Percentiles rank a stretch among this genome's conserved stretches.
Evolutionary conservation across 805 yeast species (phyloP).

Genomic region (Candida jianshihensis): DNA sequence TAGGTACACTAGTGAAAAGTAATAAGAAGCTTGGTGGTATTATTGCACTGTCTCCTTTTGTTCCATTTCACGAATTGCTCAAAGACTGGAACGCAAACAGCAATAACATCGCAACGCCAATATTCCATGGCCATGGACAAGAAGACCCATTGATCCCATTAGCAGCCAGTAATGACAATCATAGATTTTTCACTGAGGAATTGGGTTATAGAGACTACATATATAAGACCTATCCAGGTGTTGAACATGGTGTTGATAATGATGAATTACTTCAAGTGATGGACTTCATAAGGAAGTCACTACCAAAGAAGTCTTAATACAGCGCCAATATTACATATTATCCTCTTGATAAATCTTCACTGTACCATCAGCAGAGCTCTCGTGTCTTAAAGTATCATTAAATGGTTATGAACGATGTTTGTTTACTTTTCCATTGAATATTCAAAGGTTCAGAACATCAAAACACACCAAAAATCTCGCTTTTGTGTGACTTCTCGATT

Average conservation of each 20-base stretch:
- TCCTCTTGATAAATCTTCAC: too few relatives aligned
- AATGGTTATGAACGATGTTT: too few relatives aligned
- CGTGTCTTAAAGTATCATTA: too few relatives aligned
- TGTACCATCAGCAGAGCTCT: too few relatives aligned
- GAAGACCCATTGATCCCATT: slow-evolving; percentile 53
- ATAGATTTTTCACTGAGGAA: slow-evolving; percentile 33
- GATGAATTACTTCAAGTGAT: slow-evolving; percentile 55
- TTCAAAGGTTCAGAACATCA: too few relatives aligned
- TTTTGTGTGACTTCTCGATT: too few relatives aligned
- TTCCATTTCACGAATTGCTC: slow-evolving; percentile 18
- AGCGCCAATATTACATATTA: neutral
- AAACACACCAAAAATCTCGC: too few relatives aligned
- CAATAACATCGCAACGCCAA: slow-evolving; percentile 54
- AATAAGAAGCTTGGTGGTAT: slow-evolving; percentile 69
- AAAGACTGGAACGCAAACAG: slow-evolving; percentile 13
- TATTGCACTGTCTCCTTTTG: slow-evolving; percentile 67
- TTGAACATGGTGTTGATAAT: slow-evolving; percentile 60
- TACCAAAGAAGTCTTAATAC: neutral
- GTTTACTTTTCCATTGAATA: too few relatives aligned
- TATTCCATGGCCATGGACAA: slow-evolving; percentile 81
- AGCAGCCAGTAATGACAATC: slow-evolving; percentile 31
- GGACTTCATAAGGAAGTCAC: slow-evolving; percentile 32
- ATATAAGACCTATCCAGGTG: slow-evolving; percentile 49
- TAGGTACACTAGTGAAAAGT: slow-evolving; percentile 45
- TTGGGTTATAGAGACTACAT: slow-evolving; percentile 38